These are phyloP conservation scores for Oenanthe javanica DNA, from an alignment of 140 eudicot genomes.

Conservation along the genomic window DNA sequence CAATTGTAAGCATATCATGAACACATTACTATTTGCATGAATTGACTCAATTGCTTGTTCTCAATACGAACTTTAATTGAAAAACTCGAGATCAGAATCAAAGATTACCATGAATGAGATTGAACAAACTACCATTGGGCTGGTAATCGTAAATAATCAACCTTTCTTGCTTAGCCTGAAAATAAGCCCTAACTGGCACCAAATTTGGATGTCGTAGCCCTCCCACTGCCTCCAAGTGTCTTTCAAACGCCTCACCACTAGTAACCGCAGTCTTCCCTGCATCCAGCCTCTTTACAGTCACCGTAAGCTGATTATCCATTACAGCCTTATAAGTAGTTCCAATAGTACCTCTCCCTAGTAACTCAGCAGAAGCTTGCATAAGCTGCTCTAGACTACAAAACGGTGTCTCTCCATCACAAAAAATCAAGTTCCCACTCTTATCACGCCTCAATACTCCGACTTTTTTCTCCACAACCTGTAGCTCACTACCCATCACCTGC, in stretches of 20 bases:
- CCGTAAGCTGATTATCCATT: conserved; percentile 10
- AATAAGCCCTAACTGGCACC: conserved; percentile 5
- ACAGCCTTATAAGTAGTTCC: conserved; percentile 13
- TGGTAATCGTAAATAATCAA: conserved; percentile 8
- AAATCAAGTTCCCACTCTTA: conserved; percentile 6
- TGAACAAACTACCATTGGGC: conserved; percentile 5
- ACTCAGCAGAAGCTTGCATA: conserved; percentile 5
- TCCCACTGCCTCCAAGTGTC: conserved; percentile 11
- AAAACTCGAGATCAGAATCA: background rate
- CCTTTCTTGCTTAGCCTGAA: conserved; percentile 10
- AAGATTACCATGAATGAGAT: conserved; percentile 7
- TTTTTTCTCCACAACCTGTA: background rate
- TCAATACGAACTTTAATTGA: background rate
- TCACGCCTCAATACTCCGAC: background rate
- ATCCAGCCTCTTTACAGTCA: conserved; percentile 10
- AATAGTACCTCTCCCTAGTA: background rate
- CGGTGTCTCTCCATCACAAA: conserved; percentile 3
- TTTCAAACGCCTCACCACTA: conserved; percentile 1
- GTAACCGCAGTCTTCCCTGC: conserved; percentile 7
- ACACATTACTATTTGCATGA: background rate
- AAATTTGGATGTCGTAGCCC: conserved; percentile 6
- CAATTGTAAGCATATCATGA: background rate
- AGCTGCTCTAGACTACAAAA: conserved; percentile 6
- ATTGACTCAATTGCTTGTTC: background rate
- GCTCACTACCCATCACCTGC: background rate